Evolutionary conservation across 2,329 filamentous ascomycete genomes (phyloP).

Genomic region (Thermochaetoides dissita): DNA sequence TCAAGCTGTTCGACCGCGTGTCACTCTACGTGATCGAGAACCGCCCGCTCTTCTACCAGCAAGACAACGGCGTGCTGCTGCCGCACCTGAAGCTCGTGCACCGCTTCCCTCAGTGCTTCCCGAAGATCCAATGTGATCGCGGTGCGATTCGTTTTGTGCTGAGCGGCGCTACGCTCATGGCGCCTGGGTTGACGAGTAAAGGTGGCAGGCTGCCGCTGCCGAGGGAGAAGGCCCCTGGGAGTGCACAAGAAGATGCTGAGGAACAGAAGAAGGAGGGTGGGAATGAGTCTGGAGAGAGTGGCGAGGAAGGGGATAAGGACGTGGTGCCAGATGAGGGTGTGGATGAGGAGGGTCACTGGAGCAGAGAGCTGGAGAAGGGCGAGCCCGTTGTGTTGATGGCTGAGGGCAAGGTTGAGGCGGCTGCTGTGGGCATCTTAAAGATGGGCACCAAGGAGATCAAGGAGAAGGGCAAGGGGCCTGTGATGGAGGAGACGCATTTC

Average conservation of each 20-base stretch:
- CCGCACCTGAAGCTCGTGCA: constrained; percentile 85
- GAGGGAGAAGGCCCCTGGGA: constrained; percentile 18
- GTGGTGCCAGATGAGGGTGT: constrained; percentile 29
- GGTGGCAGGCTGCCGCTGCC: constrained; percentile 65
- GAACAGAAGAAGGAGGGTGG: constrained; percentile 20
- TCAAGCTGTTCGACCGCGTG: constrained; percentile 86
- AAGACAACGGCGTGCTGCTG: constrained; percentile 58
- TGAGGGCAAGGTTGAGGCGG: constrained; percentile 86
- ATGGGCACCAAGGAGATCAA: constrained; percentile 84
- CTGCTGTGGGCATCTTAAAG: constrained; percentile 72
- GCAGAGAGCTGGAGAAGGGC: constrained; percentile 59
- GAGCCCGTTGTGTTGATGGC: constrained; percentile 79
- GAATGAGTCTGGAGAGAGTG: constrained; percentile 12
- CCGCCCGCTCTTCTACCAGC: constrained; percentile 82
- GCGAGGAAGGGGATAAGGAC: constrained; percentile 16
- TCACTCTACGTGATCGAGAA: constrained; percentile 73
- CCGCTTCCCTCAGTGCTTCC: constrained; percentile 73
- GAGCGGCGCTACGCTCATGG: constrained; percentile 88
- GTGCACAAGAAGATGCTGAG: constrained; percentile 19
- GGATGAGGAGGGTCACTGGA: constrained; percentile 42
- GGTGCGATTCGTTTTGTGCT: constrained; percentile 96
- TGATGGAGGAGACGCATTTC: constrained; percentile 87
- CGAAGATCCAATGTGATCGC: constrained; percentile 77
- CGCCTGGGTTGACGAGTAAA: constrained; percentile 72
- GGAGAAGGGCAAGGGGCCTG: constrained; percentile 84